Base-by-base conservation (phyloP, 257 asterid species). In the Solanum appendiculatum region DNA sequence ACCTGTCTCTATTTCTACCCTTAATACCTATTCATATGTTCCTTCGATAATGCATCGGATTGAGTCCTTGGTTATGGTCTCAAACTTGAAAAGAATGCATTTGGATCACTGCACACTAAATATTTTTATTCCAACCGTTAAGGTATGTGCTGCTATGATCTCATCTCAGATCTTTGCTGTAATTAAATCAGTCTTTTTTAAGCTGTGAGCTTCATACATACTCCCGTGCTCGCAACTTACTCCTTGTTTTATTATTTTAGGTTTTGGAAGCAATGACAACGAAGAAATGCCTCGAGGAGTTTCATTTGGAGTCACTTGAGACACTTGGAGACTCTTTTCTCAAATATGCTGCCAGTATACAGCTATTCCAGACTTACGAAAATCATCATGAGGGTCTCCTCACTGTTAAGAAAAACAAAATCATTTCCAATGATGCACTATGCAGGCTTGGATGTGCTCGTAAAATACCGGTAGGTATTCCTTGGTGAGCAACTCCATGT, bases 301-400 rank as follows among this genome's bases (percentile, higher is more conserved):
- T 92, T 84, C 94, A 95, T 91, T 87, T 95, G 58, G 98, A 96
- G 92, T 94, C 99, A 15, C 88, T 95, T 63, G 99, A 96, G 94
- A 93, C 97, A 46, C 94, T 94, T 42, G 98, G 99, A 14, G 99
- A 96, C 89, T 95, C 98, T 6, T 96, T 94, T 89, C 92, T 95
- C 40, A 96, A 96, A 88, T 96, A 94, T 85, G 95, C 95, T 74
- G 89, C 88, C 14, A 92, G 92, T 88, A 97, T 92, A 86, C 96
- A 96, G 39, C 93, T 95, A 25, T 96, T 96, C 82, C 91, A 91
- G 27, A 88, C 93, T 4, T 84, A 87, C 75, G 94, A 93, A 87
- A 92, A 86, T 85, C 89, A 91, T 73, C 98, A 96, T 0, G 98
- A 96, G 89, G 99, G 99, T 44, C 91, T 93, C 56, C 95, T 96